Base-by-base conservation (phyloP, 2,329 filamentous ascomycete genomes). In the Sarocladium oryzae region DNA sequence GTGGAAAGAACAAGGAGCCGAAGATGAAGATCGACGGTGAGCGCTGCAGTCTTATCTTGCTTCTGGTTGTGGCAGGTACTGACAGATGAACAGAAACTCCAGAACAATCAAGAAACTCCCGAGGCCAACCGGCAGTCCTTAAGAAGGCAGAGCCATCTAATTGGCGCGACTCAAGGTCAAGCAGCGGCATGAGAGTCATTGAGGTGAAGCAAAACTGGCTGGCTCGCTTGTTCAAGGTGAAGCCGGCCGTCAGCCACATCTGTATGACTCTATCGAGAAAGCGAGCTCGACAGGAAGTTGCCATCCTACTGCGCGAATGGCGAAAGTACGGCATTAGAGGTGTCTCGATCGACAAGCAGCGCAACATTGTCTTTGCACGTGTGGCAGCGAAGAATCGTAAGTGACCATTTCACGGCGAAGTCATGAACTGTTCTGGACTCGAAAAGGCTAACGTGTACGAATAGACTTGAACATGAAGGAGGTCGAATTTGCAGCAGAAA, bases 161-260 rank as follows among this genome's bases (percentile, higher is more conserved):
- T 18, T 52, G 52, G 50, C 50, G 41, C 21, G 33, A 53, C 11
- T 54, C 51, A 54, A 35, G 16, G 50, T 36, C 28, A 38, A 50
- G 43, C 37, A 49, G 54, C 52, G 58, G 61, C 26, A 70, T 69
- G 55, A 76, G 77, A 52, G 77, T 76, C 67, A 86, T 79, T 60
- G 83, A 82, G 55, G 78, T 82, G 26, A 85, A 83, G 63, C 84
- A 89, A 61, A 95, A 86, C 58, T 96, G 92, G 91, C 79, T 97
- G 50, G 86, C 89, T 26, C 86, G 89, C 15, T 81, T 97, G 41
- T 89, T 97, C 71, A 83, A 89, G 51, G 85, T 96, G 63, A 96
- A 93, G 65, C 92, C 92, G 1, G 88, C 85, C 0, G 85, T 75
- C 15, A 81, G 82, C 56, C 78, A 88, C 24, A 68, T 96, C 15